A percentile compares a stretch with the other conserved stretches of the same genome.
These are phyloP conservation scores for Monosporascus sp. DNA, from an alignment of 2,329 filamentous ascomycete species.

Conservation along the genomic window DNA sequence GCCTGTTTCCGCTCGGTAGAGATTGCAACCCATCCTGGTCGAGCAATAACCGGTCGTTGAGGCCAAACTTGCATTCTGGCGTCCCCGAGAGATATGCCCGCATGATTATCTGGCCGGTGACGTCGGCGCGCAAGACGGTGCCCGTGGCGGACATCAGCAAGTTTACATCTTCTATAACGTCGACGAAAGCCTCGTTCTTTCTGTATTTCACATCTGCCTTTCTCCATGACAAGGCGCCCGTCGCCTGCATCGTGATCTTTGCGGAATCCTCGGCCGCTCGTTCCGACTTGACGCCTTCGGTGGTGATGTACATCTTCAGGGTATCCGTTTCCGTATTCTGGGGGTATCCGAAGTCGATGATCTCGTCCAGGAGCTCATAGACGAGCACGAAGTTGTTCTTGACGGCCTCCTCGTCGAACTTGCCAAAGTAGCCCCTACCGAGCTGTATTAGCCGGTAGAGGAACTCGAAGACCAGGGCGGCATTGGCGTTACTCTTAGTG, in stretches of 20 bases:
- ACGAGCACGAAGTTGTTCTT: conserved; percentile 99
- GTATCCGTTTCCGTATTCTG: conserved; percentile 99
- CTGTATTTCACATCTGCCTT: conserved; percentile 97
- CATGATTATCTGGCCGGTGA: conserved; percentile 98
- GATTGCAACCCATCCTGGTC: conserved; percentile 66
- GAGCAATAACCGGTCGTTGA: conserved; percentile 92
- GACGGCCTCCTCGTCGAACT: conserved; percentile 98
- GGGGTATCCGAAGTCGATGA: conserved; percentile 97
- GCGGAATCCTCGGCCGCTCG: conserved; percentile 83
- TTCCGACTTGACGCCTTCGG: conserved; percentile 94
- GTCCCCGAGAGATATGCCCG: conserved; percentile 94
- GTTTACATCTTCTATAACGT: conserved; percentile 99
- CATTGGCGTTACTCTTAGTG: conserved; percentile 98
- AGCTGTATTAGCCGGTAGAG: conserved; percentile 86
- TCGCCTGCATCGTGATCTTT: conserved; percentile 99
- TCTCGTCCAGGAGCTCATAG: conserved; percentile 95
- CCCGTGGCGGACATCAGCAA: conserved; percentile 98
- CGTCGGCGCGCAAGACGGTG: conserved; percentile 89
- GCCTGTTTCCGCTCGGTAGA: conserved; percentile 68
- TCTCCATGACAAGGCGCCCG: conserved; percentile 92
- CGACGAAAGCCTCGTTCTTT: conserved; percentile 98
- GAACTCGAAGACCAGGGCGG: conserved; percentile 96
- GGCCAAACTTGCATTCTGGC: conserved; percentile 96
- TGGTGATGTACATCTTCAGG: conserved; percentile 99
- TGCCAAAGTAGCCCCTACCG: conserved; percentile 94